These are phyloP conservation scores for Luzula sylvatica DNA, from an alignment of 176 grass and related monocot species.

Conservation along the genomic window DNA sequence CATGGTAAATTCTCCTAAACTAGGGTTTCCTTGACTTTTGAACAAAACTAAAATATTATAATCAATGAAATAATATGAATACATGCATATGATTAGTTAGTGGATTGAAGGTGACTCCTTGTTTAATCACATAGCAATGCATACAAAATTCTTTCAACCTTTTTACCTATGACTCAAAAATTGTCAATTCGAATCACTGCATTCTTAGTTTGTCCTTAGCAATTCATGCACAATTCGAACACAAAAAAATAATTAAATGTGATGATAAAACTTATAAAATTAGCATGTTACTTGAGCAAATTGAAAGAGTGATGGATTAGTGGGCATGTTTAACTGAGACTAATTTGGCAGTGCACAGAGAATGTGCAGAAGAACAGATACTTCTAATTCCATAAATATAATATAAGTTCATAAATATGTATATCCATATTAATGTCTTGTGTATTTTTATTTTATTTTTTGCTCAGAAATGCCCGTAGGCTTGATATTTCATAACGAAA, in stretches of 20 bases:
- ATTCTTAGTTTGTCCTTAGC: too few relatives aligned
- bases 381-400: conserved; percentile 1
- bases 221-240: neutral
- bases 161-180: neutral
- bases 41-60: neutral
- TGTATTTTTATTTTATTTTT: too few relatives aligned
- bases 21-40: conserved; percentile 13
- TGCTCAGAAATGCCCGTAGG: too few relatives aligned
- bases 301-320: conserved; percentile 3
- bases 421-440: too few relatives aligned
- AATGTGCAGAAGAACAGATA: neutral
- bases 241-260: neutral
- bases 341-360: neutral
- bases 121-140: neutral
- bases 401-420: too few relatives aligned
- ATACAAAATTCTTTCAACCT: neutral
- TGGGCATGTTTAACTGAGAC: neutral
- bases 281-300: conserved; percentile 15
- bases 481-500: too few relatives aligned
- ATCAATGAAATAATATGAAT: conserved; percentile 2
- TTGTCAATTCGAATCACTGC: neutral
- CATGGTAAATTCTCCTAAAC: neutral
- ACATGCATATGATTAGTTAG: conserved; percentile 10
- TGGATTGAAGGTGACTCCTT: conserved; percentile 1
- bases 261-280: neutral